A percentile compares a stretch with the other conserved stretches of the same genome.
Conservation (phyloP, 768 basidiomycete genomes). For the Nidularia pulvinata region DNA sequence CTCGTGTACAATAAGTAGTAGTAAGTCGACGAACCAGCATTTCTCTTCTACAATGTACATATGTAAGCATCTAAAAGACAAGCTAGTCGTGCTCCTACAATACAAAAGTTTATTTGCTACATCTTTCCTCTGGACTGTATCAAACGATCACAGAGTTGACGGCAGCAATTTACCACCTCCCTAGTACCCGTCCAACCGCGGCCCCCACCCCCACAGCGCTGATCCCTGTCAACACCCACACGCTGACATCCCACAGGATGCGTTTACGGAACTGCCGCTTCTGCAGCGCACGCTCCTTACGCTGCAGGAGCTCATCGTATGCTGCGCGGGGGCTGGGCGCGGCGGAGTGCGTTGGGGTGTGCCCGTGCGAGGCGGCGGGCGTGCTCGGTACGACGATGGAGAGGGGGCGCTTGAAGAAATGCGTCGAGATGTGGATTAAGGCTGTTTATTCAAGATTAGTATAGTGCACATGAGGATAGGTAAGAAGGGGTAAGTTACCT, state of each 20-base stretch:
- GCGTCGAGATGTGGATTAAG: conserved; percentile 75
- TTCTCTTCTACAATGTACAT: no score
- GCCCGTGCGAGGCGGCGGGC: conserved; percentile 16
- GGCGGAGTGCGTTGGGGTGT: conserved; percentile 9
- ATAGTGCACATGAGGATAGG: no score
- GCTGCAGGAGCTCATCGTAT: conserved; percentile 73
- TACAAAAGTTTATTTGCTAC: no score
- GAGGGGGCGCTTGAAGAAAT: conserved; percentile 84
- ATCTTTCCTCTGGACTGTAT: no score
- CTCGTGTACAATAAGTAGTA: no score
- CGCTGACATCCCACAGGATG: conserved; percentile 82
- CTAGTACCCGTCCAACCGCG: conserved; percentile 50
- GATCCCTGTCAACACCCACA: conserved; percentile 69
- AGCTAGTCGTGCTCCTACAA: no score
- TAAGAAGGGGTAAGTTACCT: conserved; percentile 34
- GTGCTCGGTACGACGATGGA: conserved; percentile 60
- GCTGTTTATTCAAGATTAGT: conserved; percentile 30
- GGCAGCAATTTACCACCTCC: conserved; percentile 46
- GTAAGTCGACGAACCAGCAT: no score
- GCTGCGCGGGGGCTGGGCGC: conserved; percentile 17
- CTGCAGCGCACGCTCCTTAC: conserved; percentile 88
- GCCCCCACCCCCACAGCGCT: conserved; percentile 57
- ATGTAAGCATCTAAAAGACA: no score
- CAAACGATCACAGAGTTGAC: no score
- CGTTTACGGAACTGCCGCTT: conserved; percentile 68